Percentiles rank a stretch among this genome's conserved stretches.
Evolutionary conservation across 2,329 filamentous ascomycete species (phyloP).

Genomic region (Botrytis squamosa): DNA sequence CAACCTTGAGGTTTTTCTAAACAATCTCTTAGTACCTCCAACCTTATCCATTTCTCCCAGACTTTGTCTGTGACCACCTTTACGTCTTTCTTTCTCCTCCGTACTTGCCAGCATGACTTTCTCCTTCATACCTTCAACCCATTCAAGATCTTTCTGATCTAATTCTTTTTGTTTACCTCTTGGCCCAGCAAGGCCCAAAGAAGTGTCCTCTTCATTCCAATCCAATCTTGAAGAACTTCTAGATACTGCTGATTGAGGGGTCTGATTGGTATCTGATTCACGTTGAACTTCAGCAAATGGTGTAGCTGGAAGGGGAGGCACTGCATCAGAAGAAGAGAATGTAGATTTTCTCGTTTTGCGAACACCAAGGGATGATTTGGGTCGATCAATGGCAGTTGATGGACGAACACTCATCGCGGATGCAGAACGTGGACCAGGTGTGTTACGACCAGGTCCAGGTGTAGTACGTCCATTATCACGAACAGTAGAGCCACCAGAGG

Average conservation of each 20-base stretch:
- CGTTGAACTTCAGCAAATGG: constrained; percentile 12
- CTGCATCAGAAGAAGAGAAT: constrained; percentile 20
- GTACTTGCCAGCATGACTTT: constrained; percentile 71
- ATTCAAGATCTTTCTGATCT: constrained; percentile 71
- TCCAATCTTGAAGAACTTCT: constrained; percentile 46
- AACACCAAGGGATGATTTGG: constrained; percentile 33
- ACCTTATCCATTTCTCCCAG: constrained; percentile 72
- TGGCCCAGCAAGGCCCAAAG: constrained; percentile 66
- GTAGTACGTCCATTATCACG: constrained; percentile 21
- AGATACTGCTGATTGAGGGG: constrained; percentile 23
- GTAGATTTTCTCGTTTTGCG: constrained; percentile 33
- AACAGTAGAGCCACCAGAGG: constrained; percentile 29
- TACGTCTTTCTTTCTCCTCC: constrained; percentile 41
- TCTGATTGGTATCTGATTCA: constrained; percentile 15
- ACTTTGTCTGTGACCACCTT: constrained; percentile 28
- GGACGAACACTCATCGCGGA: constrained; percentile 31
- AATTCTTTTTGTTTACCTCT: constrained; percentile 62
- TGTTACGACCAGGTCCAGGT: constrained; percentile 44
- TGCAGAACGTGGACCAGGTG: constrained; percentile 36
- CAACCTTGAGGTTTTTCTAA: constrained; percentile 39
- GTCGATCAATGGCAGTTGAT: constrained; percentile 33
- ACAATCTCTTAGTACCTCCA: constrained; percentile 70
- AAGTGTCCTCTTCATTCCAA: constrained; percentile 58
- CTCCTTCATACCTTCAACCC: constrained; percentile 82
- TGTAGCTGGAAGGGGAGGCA: constrained; percentile 31